Conservation (phyloP, 257 asterid genomes). For the Ajuga chamaepitys region DNA sequence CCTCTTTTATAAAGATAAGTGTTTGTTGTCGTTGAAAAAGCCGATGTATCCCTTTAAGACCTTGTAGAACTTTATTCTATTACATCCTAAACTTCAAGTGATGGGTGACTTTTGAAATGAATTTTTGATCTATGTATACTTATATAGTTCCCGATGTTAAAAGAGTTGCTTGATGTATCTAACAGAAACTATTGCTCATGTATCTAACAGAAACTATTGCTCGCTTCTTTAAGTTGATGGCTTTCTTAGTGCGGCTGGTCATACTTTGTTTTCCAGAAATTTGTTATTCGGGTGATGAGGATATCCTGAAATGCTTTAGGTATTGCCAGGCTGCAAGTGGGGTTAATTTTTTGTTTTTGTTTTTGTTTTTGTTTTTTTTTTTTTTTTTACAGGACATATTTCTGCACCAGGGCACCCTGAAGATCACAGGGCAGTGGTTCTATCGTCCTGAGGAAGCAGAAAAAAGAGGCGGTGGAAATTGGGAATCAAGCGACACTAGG, state of each 20-base stretch:
- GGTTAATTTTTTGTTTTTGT: background rate
- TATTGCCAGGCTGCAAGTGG: background rate
- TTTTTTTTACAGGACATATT: constrained; percentile 50
- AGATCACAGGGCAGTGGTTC: constrained; percentile 80
- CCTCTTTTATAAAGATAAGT: background rate
- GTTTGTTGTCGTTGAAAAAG: background rate
- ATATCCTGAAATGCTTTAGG: background rate
- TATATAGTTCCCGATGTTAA: background rate
- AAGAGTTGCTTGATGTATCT: background rate
- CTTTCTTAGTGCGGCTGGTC: background rate
- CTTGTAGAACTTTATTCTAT: background rate
- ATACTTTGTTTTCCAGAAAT: background rate
- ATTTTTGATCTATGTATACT: background rate
- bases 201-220: background rate
- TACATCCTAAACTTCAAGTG: background rate
- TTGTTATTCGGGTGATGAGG: background rate
- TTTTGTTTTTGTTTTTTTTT: background rate
- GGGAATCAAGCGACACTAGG: constrained; percentile 61
- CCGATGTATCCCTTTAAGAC: background rate
- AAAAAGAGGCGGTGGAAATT: constrained; percentile 57
- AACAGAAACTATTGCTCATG: background rate
- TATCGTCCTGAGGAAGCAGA: constrained; percentile 91
- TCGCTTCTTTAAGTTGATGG: constrained; percentile 2
- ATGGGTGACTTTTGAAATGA: background rate
- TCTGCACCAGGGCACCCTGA: constrained; percentile 35